Conservation (phyloP, 2,329 filamentous ascomycete genomes). For the Aspergillus sp. region DNA sequence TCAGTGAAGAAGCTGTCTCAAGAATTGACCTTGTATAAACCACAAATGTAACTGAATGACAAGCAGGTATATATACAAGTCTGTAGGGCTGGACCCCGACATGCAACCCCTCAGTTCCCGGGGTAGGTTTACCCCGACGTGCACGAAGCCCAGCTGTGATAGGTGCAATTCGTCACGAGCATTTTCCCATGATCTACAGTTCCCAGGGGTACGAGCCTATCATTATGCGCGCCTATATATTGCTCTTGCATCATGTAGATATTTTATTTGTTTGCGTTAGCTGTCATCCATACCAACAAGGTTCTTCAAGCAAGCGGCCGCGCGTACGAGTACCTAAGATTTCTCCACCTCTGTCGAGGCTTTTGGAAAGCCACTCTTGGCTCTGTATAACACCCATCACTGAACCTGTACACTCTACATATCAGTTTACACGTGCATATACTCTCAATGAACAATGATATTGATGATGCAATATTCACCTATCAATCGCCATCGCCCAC, state of each 20-base stretch:
- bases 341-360: background rate
- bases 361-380: background rate
- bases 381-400: background rate
- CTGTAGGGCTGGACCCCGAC: background rate
- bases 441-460: background rate
- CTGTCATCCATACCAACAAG: background rate
- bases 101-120: background rate
- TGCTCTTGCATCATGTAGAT: background rate
- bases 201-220: background rate
- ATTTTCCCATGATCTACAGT: constrained; percentile 5
- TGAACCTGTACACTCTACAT: no score
- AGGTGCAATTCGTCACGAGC: background rate
- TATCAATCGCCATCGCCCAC: background rate
- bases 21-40: no score
- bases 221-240: background rate
- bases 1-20: background rate
- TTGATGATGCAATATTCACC: background rate
- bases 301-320: background rate
- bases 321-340: background rate
- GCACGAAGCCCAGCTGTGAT: background rate
- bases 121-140: constrained; percentile 4
- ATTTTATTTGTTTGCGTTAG: background rate
- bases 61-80: no score
- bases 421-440: no score
- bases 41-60: no score